phyloP scores from a whole-genome alignment of 2,329 filamentous ascomycete genomes.

The Sporothrix protearum region DNA sequence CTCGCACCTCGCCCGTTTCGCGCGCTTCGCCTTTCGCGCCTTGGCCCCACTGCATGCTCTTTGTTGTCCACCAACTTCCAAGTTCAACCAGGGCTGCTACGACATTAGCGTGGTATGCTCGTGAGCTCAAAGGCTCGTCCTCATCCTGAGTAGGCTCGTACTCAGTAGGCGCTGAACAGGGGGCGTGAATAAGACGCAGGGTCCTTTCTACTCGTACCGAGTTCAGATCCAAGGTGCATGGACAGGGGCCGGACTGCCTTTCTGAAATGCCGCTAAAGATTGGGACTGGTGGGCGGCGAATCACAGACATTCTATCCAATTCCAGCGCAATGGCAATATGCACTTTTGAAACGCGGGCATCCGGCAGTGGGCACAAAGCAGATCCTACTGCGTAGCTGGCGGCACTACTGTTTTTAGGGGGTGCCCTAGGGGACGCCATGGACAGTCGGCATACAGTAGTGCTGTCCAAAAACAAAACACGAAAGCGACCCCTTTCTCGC shows the following conservation, averaged over 20 bases:
- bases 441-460: too few species aligned
- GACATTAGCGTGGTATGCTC: background rate
- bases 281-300: background rate
- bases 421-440: too few species aligned
- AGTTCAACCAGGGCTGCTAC: background rate
- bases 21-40: conserved; percentile 8
- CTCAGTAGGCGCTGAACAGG: too few species aligned
- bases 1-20: conserved; percentile 6
- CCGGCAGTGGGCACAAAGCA: background rate
- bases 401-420: background rate
- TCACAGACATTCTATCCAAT: background rate
- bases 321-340: background rate
- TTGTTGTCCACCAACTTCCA: background rate
- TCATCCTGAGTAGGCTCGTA: too few species aligned
- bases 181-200: too few species aligned
- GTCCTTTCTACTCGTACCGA: too few species aligned
- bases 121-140: background rate
- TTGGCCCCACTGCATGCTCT: background rate
- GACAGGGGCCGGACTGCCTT: too few species aligned
- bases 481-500: too few species aligned
- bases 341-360: background rate
- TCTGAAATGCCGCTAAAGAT: too few species aligned
- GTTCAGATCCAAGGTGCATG: too few species aligned
- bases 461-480: too few species aligned
- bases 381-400: background rate